Evolutionary conservation across 2,329 filamentous ascomycete species (phyloP), one percentile per base, ranked within the genome.

Genomic region (Cladobotryum mycophilum): DNA sequence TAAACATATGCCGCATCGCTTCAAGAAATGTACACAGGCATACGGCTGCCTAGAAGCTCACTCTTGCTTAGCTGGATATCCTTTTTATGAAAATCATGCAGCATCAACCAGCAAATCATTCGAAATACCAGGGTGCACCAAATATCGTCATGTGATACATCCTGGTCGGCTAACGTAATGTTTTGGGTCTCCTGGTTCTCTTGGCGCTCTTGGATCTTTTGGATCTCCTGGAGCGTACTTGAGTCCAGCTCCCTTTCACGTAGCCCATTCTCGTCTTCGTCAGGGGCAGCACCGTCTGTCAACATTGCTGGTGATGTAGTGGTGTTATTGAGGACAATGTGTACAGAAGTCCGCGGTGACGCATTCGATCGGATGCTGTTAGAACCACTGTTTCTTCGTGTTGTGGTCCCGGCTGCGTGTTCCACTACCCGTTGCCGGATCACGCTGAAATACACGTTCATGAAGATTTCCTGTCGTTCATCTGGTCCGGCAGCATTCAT

Each of bases 91-190:
- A 81, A 81, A 56, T 81, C 76, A 57, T 82, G 78, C 53, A 81
- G 62, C 64, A 76, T 69, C 47, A 81, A 62, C 79, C 78, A 81
- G 59, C 77, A 80, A 20, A 81, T 67, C 78, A 81, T 81, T 22
- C 78, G 66, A 54, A 81, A 77, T 4, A 80, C 69, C 15, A 81
- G 63, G 7, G 73, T 74, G 56, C 75, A 76, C 78, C 78, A 81
- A n/a, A 79, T 71, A 7, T 72, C 68, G 41, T 70, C 67, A 41
- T 67, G 62, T n/a, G 60, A 61, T 12, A 61, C 62, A 5, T 54
- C 48, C 45, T 62, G 52, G 2, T 58, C 49, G 8, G 59, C 57
- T 36, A 67, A 55, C 11, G 7, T 7, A 25, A 25, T 25, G 22
- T 4, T 25, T 25, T 25, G 22, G 22, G 4, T 25, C n/a, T n/a